Base-by-base conservation (phyloP, 225 moss, liverwort and hornwort species). In the Pleurozium schreberi region DNA sequence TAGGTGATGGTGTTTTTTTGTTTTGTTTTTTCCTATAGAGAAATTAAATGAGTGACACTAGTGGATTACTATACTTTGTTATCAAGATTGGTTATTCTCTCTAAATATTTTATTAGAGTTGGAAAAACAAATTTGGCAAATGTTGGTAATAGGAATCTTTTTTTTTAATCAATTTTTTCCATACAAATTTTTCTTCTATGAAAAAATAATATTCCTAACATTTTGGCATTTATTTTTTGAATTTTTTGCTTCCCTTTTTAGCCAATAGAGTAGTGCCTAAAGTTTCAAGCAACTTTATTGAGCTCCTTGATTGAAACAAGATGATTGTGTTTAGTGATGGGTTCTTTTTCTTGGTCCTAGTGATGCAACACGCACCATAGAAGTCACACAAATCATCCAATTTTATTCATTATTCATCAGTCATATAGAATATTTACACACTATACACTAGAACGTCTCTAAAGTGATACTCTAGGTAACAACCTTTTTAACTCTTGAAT, bases 41-140 rank as follows among this genome's bases (percentile, higher is more conserved):
- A 75, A 75, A 49, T 20, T 1, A 0, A 50, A 33, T 75, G 20
- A 50, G 0, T 50, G 19, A 20, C 3, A 49, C 2, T 49, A 7
- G 19, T 75, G 7, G 0, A 49, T 1, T 10, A 3, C 0, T 45
- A 1, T 6, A 10, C 3, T 0, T 5, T 0, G 31, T 0, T 30
- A 50, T 20, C 0, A 8, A 0, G 8, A 13, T 75, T 34, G 8
- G 5, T 1, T 21, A 21, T 75, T 75, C 3, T 21, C 3, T 50
- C 0, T 34, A 0, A 50, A 50, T 12, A 8, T 22, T 33, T 50
- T 21, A 21, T 34, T 34, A 8, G 34, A 75, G 19, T 49, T 31
- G 4, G 4, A 50, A 75, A 50, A 50, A 21, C 0, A 33, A 75
- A 50, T 33, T 75, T 2, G 1, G 1, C 2, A 21, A 0, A 33